A percentile compares a stretch with the other conserved stretches of the same genome.
phyloP scores from a whole-genome alignment of 2,329 filamentous ascomycete species.

The Cytospora paraplurivora region DNA sequence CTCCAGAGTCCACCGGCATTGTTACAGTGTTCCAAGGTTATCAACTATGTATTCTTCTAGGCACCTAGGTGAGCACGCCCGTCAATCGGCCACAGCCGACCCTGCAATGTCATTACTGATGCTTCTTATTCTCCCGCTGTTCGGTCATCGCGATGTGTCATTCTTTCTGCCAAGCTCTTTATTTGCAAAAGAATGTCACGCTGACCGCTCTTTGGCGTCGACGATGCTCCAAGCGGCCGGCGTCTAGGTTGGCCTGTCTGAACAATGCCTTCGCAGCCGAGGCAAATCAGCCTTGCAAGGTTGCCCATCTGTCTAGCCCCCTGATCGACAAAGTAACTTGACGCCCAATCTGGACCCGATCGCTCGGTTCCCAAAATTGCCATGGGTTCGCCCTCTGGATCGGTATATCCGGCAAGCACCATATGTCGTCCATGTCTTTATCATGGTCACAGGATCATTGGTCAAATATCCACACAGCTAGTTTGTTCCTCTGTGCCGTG shows the following conservation, averaged over 20 bases:
- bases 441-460: background rate
- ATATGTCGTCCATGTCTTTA: background rate
- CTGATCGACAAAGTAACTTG: background rate
- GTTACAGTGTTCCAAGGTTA: too few species aligned
- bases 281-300: background rate
- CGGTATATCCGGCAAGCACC: background rate
- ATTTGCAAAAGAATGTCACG: background rate
- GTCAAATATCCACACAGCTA: background rate
- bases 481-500: background rate
- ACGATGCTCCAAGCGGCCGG: background rate
- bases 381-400: background rate
- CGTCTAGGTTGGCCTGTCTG: background rate
- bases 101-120: background rate
- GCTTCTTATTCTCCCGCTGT: background rate
- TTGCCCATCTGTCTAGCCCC: background rate
- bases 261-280: background rate
- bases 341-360: background rate
- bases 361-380: conserved; percentile 2
- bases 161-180: background rate
- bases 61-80: background rate
- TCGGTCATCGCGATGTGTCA: background rate
- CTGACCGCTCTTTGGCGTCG: conserved; percentile 1
- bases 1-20: background rate
- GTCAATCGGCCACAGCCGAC: background rate
- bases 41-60: too few species aligned